Evolutionary conservation across 148 eudicot species (phyloP).

Genomic region (Vaccinium myrtillus): DNA sequence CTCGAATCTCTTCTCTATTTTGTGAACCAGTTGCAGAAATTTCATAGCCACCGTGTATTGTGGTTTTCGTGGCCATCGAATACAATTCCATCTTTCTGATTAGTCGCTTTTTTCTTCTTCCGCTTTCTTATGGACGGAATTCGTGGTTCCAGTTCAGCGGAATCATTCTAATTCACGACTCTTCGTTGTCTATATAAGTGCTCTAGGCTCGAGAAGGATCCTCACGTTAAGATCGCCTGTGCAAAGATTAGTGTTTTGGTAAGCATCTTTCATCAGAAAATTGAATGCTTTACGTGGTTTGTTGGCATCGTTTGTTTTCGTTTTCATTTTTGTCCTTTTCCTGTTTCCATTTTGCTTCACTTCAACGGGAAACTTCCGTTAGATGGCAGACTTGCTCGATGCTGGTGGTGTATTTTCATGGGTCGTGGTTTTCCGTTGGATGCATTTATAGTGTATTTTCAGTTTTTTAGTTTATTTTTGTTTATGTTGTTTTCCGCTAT

Average conservation of each 20-base stretch:
- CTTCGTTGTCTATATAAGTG: constrained; percentile 3
- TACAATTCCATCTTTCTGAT: neutral
- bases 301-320: neutral
- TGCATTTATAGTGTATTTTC: too few species aligned
- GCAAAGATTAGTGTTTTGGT: neutral
- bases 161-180: constrained; percentile 1
- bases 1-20: constrained; percentile 11
- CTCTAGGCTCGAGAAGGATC: neutral
- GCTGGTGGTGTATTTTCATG: too few species aligned
- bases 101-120: neutral
- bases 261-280: constrained; percentile 6
- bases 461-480: too few species aligned
- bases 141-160: constrained; percentile 15
- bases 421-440: too few species aligned
- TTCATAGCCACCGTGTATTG: neutral
- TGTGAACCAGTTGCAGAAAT: neutral
- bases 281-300: neutral
- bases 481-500: too few species aligned
- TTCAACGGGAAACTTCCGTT: neutral
- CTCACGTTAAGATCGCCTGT: constrained; percentile 8
- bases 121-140: neutral
- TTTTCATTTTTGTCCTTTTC: neutral
- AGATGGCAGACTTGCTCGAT: too few species aligned
- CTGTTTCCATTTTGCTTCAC: neutral
- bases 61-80: neutral